Evolutionary conservation across 2,329 filamentous ascomycete species (phyloP).

Genomic region (Ascochyta viciae-villosae): DNA sequence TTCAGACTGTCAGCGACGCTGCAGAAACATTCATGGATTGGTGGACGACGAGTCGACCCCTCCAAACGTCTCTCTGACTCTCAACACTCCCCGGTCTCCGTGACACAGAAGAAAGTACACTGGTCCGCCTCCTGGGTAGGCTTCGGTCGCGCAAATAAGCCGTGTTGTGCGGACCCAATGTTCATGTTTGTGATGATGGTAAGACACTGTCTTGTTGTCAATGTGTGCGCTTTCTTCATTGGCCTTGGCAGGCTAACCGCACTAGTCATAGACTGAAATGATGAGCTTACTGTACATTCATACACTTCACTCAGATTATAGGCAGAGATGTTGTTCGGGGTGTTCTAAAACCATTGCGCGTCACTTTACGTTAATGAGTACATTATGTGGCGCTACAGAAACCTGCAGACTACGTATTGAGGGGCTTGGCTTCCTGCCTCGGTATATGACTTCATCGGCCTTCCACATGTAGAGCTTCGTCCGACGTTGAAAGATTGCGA

Average conservation of each 20-base stretch:
- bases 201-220: constrained; percentile 17
- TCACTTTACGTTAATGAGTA: not conserved
- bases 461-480: constrained; percentile 32
- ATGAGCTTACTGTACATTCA: not conserved
- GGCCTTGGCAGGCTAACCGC: constrained; percentile 11
- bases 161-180: not conserved
- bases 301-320: not conserved
- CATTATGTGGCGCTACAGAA: constrained; percentile 6
- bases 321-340: not conserved
- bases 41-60: not conserved
- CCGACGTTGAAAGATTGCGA: constrained; percentile 23
- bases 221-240: constrained; percentile 9
- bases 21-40: constrained; percentile 1
- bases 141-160: not conserved
- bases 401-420: constrained; percentile 3
- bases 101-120: not conserved
- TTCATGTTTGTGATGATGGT: constrained; percentile 20
- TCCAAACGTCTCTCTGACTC: not conserved
- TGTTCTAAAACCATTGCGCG: not conserved
- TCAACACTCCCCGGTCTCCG: not conserved
- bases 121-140: not conserved
- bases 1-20: constrained; percentile 31
- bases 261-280: constrained; percentile 8
- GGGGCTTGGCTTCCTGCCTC: constrained; percentile 23
- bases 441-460: constrained; percentile 24